Evolutionary conservation across 345 rosid genomes (phyloP), one percentile per base, ranked within the genome.

Genomic region (Fremontodendron californicum): DNA sequence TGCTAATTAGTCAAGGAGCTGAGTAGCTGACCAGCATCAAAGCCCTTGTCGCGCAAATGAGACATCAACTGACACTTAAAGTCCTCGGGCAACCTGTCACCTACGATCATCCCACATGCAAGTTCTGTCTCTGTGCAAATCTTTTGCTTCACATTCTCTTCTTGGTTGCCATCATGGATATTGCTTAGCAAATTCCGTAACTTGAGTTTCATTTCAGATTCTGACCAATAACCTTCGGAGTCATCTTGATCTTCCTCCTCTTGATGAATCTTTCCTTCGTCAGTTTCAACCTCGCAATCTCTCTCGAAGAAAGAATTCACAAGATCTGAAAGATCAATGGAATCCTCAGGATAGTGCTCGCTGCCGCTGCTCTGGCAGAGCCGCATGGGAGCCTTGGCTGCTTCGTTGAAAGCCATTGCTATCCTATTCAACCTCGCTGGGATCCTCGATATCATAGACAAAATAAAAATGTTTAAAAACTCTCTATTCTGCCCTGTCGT

Each of bases 11-110:
- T n/a, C n/a, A n/a, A n/a, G n/a, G n/a, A n/a, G n/a, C n/a, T n/a
- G n/a, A n/a, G n/a, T n/a, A n/a, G 5, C 88, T 68, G 46, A 94
- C 99, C 98, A 11, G 96, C 96, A 80, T 93, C 98, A 13, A 89
- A 86, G 58, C 94, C 99, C 31, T 73, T 83, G 69, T 79, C 77
- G 19, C 94, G 92, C 55, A 93, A 79, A 80, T 37, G 80, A 25
- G 85, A 75, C 96, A 96, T 88, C 66, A 91, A 71, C 27, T 65
- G 80, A 1, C 93, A 90, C 70, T 87, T 85, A 45, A 81, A 84
- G 2, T 58, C 82, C 21, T 42, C 67, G 3, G 84, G 60, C 1
- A 78, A 49, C 3, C 52, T 82, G 16, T 45, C n/a, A n/a, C n/a
- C n/a, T n/a, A 80, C 85, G 31, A 78, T 83, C 2, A 80, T 83